These are phyloP conservation scores for Litchi chinensis DNA, from an alignment of 345 rosid species.

Conservation along the genomic window DNA sequence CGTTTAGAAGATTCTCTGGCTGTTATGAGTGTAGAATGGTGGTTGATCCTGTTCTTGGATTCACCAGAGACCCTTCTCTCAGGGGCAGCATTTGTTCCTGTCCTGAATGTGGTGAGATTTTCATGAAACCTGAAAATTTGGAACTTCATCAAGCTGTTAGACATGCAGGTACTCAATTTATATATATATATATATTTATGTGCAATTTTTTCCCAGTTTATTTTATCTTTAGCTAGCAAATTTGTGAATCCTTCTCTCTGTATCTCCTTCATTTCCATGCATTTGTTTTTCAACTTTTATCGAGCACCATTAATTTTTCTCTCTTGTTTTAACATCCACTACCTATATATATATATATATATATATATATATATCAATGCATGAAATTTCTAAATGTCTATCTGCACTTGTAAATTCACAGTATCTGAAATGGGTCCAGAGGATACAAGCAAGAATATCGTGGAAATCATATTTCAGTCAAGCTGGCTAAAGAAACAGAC, in stretches of 20 bases:
- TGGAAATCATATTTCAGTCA: slow-evolving; percentile 86
- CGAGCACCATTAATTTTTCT: not conserved
- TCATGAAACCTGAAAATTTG: slow-evolving; percentile 61
- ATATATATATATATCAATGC: too few species aligned
- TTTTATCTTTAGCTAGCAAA: too few species aligned
- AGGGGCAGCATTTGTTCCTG: slow-evolving; percentile 60
- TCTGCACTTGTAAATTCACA: slow-evolving; percentile 19
- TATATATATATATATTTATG: not conserved
- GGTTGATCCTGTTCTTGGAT: slow-evolving; percentile 70
- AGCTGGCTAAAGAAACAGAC: slow-evolving; percentile 78
- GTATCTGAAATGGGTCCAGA: slow-evolving; percentile 72
- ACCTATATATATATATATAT: too few species aligned
- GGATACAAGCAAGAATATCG: slow-evolving; percentile 87
- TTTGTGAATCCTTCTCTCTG: too few species aligned
- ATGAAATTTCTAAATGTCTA: not conserved
- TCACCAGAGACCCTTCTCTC: slow-evolving; percentile 56
- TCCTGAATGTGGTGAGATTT: slow-evolving; percentile 71
- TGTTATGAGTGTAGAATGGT: slow-evolving; percentile 84
- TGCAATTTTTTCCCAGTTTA: too few species aligned
- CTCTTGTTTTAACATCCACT: not conserved
- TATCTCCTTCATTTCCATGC: too few species aligned
- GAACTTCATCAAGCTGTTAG: slow-evolving; percentile 74
- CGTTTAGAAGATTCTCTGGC: slow-evolving; percentile 70
- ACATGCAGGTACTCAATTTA: slow-evolving; percentile 60
- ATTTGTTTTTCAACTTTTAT: not conserved